Evolutionary conservation across 2,329 filamentous ascomycete genomes (phyloP), one percentile per base, ranked within the genome.

Genomic region (Aspergillus alliaceus): DNA sequence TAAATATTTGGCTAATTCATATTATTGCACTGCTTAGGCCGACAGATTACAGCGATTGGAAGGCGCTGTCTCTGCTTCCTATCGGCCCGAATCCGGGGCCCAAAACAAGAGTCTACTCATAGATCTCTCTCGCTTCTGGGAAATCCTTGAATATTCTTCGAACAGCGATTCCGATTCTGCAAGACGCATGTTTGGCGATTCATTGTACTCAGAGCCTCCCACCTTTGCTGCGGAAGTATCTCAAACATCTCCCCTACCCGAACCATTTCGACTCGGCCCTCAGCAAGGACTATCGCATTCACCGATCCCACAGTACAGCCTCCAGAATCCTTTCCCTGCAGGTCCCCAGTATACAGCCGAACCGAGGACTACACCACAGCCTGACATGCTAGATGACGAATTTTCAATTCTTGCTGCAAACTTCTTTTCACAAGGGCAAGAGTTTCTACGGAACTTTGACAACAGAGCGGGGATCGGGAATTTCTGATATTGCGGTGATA

Each of bases 51-150:
- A 78, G 53, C 64, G 67, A 11, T 68, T 81, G 24, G 72, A 77
- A 56, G 73, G 75, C 48, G 78, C 77, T 2, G 78, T 81, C 44
- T 77, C 78, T 9, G 69, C 72, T 18, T 77, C 77, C 2, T 79
- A 79, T 54, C 72, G 73, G 37, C 66, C 70, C 6, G 72, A 73
- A 51, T 61, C 73, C 47, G 59, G 72, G 56, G 60, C 69, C 29
- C 64, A 73, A 59, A 71, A 70, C 35, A 68, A 73, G 57, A 69
- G 70, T 42, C 69, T 78, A 7, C 66, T 79, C 1, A 79, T 80
- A 35, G 78, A 81, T 52, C 71, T 81, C 0, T 77, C 75, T 4
- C 71, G 76, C 22, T 80, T 81, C 62, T 81, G 79, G 74, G 78
- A 80, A 56, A 78, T 81, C 11, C 69, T 81, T 1, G 79, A 81